Base-by-base conservation (phyloP, 2,329 filamentous ascomycete genomes). In the Aspergillus aculeatinus region DNA sequence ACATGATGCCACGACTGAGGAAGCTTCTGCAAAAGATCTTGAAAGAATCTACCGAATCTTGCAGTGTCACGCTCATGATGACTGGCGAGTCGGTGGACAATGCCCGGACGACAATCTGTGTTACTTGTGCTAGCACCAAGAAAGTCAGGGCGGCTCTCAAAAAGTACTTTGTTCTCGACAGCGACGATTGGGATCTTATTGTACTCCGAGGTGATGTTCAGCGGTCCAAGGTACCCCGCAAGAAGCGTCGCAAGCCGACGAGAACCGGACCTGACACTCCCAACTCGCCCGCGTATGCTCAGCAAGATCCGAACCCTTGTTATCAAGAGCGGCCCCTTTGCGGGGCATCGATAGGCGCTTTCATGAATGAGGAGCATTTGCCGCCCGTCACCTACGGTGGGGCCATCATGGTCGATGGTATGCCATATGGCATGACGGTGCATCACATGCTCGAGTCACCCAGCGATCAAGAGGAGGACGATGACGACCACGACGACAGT, bases 351-450 rank as follows among this genome's bases (percentile, higher is more conserved):
- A 97, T 98, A 60, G 94, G 94, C 6, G 93, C 93, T 0, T 97
- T 91, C 81, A 87, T 91, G 54, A 89, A 90, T 59, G 87, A 92
- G 65, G 87, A 90, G 49, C 94, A 97, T 71, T 81, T 97, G 2
- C 92, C 93, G 5, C 92, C 94, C 2, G 94, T 96, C 3, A 96
- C 92, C 33, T 92, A 96, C 66, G 94, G 94, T 12, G 94, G 94
- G 9, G 83, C 96, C 4, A 87, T 98, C 47, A 79, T 95, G 33
- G 87, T 98, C 1, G 92, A 98, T 70, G 87, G 90, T 58, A 87
- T 89, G 73, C 86, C 91, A 0, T 95, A 92, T 69, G 94, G 94
- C 12, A 95, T 98, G 91, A 97, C 92, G 23, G 94, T 98, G 0
- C 94, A 98, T 70, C 94, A 98, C 74, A 94, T 98, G 87, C 85